Percentiles rank a stretch among this genome's conserved stretches.
Conservation (phyloP, 1,284 basidiomycete species). For the Phylloporus gajari region DNA sequence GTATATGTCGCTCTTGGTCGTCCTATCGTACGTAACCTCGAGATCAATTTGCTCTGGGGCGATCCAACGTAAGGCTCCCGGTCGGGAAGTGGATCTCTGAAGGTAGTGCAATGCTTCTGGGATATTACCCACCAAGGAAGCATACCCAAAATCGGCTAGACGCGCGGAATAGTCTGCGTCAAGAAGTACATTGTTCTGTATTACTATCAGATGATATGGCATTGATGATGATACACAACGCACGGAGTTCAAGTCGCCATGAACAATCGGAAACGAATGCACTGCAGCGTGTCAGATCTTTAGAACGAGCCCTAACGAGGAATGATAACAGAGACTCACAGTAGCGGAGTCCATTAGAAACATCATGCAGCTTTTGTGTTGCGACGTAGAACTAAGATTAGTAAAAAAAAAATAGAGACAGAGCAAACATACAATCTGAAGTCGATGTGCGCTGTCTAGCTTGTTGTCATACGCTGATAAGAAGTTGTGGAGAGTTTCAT, state of each 20-base stretch:
- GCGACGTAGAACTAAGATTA: neutral
- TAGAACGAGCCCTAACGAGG: rapidly evolving
- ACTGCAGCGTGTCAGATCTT: constrained; percentile 8
- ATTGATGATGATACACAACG: too few relatives aligned
- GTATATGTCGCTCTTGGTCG: neutral
- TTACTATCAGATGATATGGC: too few relatives aligned
- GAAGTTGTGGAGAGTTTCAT: constrained; percentile 20
- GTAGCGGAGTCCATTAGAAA: constrained; percentile 24
- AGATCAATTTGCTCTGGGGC: neutral
- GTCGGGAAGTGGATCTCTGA: neutral
- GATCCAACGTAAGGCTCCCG: neutral
- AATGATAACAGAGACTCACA: constrained; percentile 8
- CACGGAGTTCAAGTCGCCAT: constrained; percentile 28
- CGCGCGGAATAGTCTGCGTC: constrained; percentile 4
- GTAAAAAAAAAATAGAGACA: rapidly evolving
- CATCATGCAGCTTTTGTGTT: constrained; percentile 16
- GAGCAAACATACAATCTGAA: constrained; percentile 21
- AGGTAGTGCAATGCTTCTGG: neutral
- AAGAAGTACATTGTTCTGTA: constrained; percentile 15
- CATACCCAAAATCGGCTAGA: constrained; percentile 8
- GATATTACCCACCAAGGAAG: neutral
- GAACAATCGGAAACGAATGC: constrained; percentile 28
- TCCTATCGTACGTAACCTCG: neutral
- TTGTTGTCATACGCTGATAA: constrained; percentile 9
- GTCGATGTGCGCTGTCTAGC: constrained; percentile 8